A percentile compares a stretch with the other conserved stretches of the same genome.
Conservation (phyloP, 225 moss, liverwort and hornwort species). For the Polytrichum formosum region DNA sequence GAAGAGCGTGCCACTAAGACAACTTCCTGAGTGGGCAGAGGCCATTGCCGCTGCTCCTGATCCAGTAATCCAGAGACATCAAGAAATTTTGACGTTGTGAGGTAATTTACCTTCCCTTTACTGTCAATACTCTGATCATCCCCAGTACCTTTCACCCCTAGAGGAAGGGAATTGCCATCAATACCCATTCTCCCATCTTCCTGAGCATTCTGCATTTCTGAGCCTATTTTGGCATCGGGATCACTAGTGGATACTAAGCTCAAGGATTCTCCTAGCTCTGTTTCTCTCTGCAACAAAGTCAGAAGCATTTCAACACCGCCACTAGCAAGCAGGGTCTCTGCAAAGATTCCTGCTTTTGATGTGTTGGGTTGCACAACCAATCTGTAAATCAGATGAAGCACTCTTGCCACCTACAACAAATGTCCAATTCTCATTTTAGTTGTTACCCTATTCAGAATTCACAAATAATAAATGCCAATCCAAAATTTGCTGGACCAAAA, state of each 20-base stretch:
- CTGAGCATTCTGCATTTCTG: conserved; percentile 25
- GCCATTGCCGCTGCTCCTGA: conserved; percentile 59
- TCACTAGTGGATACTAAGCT: conserved; percentile 26
- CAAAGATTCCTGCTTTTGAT: conserved; percentile 81
- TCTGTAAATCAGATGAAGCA: conserved; percentile 92
- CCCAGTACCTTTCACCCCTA: conserved; percentile 24
- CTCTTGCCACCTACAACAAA: conserved; percentile 80
- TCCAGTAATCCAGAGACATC: conserved; percentile 64
- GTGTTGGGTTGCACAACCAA: conserved; percentile 95
- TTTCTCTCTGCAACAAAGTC: conserved; percentile 82
- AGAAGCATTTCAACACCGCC: conserved; percentile 98
- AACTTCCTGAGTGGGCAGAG: conserved; percentile 59
- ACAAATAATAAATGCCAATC: too few relatives aligned
- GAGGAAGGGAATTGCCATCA: conserved; percentile 19
- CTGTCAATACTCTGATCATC: conserved; percentile 33
- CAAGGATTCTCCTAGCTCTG: conserved; percentile 61
- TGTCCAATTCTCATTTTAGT: not conserved
- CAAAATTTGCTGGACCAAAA: not conserved
- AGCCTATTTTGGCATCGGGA: conserved; percentile 18
- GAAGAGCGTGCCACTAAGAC: conserved; percentile 59
- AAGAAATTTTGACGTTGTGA: conserved; percentile 59
- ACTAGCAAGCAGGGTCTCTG: conserved; percentile 88
- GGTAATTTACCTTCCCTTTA: conserved; percentile 53
- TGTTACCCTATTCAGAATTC: not conserved
- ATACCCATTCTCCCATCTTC: conserved; percentile 20